A percentile compares a stretch with the other conserved stretches of the same genome.
phyloP scores from a whole-genome alignment of 352 stramenopile species.

The Globisporangium emineosum region DNA sequence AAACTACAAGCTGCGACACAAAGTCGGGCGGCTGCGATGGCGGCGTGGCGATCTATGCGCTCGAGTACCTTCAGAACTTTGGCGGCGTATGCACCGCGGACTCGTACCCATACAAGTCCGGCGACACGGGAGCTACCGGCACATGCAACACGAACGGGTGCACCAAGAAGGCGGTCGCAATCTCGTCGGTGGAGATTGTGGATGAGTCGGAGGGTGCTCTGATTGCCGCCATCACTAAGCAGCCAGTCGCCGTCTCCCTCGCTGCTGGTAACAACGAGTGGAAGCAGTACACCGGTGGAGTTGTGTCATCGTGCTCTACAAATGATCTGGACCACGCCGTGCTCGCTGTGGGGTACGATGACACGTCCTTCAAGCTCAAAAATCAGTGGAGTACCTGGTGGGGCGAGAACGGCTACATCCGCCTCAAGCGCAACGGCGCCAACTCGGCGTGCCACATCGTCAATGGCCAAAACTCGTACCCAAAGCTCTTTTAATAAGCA shows the following conservation, averaged over 20 bases:
- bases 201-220: not conserved
- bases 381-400: constrained; percentile 49
- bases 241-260: not conserved
- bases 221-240: not conserved
- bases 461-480: constrained; percentile 17
- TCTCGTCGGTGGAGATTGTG: not conserved
- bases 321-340: not conserved
- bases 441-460: constrained; percentile 14
- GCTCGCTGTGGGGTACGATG: constrained; percentile 34
- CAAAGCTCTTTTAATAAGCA: no score
- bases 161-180: not conserved
- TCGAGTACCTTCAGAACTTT: not conserved
- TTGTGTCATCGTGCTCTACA: not conserved
- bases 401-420: constrained; percentile 87
- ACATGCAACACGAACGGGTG: not conserved
- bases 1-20: not conserved
- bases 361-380: constrained; percentile 83
- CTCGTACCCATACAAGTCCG: not conserved
- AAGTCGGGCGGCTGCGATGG: not conserved
- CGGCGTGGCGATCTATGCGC: not conserved
- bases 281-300: not conserved
- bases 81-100: not conserved
- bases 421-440: constrained; percentile 64
- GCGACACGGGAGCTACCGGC: not conserved
- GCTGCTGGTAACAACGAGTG: not conserved